These are phyloP conservation scores for Leccinellum luteum DNA, from an alignment of 768 basidiomycete genomes.

Conservation along the genomic window DNA sequence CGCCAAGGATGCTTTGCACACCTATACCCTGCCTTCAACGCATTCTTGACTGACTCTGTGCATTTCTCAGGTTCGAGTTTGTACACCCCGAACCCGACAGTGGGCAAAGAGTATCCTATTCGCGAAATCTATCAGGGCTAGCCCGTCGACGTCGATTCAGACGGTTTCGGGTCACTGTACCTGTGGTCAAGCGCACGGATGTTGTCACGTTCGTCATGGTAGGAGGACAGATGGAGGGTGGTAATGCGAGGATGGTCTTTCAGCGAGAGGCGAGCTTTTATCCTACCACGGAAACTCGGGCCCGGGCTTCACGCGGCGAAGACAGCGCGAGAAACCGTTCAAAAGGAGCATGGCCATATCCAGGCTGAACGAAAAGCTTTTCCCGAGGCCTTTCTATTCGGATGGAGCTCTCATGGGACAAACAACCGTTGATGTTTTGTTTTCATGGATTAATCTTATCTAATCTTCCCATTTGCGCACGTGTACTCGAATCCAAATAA, in stretches of 20 bases:
- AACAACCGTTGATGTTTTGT: too few species aligned
- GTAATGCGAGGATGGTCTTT: neutral
- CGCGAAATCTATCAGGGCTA: neutral
- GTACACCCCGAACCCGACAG: slow-evolving; percentile 28
- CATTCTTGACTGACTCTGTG: slow-evolving; percentile 15
- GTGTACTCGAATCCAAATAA: slow-evolving; percentile 14
- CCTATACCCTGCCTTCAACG: slow-evolving; percentile 29
- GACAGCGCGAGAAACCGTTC: neutral
- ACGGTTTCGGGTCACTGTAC: neutral
- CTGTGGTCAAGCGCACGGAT: slow-evolving; percentile 8
- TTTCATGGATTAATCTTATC: too few species aligned
- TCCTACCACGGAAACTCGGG: neutral
- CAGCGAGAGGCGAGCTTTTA: slow-evolving; percentile 1
- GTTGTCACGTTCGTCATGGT: slow-evolving; percentile 8
- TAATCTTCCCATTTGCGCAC: neutral
- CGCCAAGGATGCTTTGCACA: neutral
- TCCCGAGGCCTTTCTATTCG: neutral
- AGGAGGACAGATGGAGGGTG: neutral
- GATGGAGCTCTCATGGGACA: neutral
- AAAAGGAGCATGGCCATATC: neutral
- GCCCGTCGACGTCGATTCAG: too few species aligned
- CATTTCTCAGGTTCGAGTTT: slow-evolving; percentile 8
- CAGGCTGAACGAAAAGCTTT: neutral
- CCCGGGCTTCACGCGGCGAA: neutral
- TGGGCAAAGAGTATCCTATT: slow-evolving; percentile 26